Conservation (phyloP, 2,329 filamentous ascomycete genomes). For the Aspergillus pseudoglaucus region DNA sequence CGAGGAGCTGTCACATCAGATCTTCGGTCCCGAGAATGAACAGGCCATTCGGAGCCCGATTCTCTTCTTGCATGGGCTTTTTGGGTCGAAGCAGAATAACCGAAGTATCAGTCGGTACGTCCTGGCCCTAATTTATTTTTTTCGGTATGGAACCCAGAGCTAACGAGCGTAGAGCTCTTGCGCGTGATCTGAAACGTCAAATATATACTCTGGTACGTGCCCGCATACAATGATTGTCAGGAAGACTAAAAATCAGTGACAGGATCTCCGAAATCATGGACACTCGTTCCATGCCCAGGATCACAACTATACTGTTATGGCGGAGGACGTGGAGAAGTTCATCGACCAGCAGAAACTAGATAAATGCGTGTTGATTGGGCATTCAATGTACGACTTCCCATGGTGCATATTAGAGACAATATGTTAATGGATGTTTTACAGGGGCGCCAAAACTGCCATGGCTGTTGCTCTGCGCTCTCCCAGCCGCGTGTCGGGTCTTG, state of each 20-base stretch:
- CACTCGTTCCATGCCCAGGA: constrained; percentile 69
- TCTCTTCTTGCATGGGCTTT: constrained; percentile 84
- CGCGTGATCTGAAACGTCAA: constrained; percentile 69
- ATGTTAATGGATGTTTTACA: constrained; percentile 22
- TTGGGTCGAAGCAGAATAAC: constrained; percentile 94
- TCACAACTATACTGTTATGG: constrained; percentile 79
- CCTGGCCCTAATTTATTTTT: background rate
- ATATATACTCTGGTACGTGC: constrained; percentile 70
- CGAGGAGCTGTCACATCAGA: constrained; percentile 32
- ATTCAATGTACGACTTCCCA: constrained; percentile 66
- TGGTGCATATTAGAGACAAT: background rate
- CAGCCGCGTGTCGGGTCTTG: constrained; percentile 59
- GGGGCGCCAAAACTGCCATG: constrained; percentile 93
- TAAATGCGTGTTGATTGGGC: constrained; percentile 73
- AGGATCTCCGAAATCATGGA: constrained; percentile 92
- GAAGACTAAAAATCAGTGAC: background rate
- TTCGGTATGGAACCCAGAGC: background rate
- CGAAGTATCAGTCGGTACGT: constrained; percentile 86
- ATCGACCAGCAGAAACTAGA: constrained; percentile 64
- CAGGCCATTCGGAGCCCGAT: constrained; percentile 53
- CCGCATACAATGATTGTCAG: constrained; percentile 4
- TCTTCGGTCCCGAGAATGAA: constrained; percentile 30
- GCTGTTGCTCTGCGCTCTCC: constrained; percentile 68
- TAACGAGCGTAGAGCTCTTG: constrained; percentile 52
- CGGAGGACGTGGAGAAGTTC: constrained; percentile 74